Percentiles rank a stretch among this genome's conserved stretches.
Evolutionary conservation across 148 eudicot genomes (phyloP).

Genomic region (Pharnaceum exiguum): DNA sequence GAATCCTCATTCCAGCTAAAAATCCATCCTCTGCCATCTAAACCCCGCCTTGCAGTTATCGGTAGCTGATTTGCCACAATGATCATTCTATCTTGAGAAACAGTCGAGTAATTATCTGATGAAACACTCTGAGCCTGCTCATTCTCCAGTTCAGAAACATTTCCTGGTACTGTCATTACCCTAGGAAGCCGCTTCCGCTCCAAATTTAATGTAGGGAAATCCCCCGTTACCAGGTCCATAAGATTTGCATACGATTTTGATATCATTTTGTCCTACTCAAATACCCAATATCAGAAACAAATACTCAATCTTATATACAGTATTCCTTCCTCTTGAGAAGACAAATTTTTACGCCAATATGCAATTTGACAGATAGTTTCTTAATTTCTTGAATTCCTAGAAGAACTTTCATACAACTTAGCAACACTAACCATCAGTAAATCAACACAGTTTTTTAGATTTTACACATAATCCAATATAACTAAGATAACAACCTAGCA

Average conservation of each 20-base stretch:
- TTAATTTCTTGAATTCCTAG: too few species aligned
- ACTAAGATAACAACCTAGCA: too few species aligned
- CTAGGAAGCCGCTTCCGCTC: slow-evolving; percentile 28
- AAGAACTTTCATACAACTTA: neutral
- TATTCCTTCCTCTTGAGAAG: neutral
- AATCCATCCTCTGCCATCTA: slow-evolving; percentile 31
- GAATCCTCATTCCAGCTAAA: slow-evolving; percentile 44
- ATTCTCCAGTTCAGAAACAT: slow-evolving; percentile 28
- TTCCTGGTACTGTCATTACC: slow-evolving; percentile 42
- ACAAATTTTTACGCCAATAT: slow-evolving; percentile 8
- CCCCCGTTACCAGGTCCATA: slow-evolving; percentile 33
- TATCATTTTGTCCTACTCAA: slow-evolving; percentile 16
- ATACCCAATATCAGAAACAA: neutral
- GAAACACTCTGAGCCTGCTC: slow-evolving; percentile 35
- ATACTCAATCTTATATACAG: neutral
- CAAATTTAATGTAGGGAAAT: slow-evolving; percentile 26
- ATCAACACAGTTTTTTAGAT: too few species aligned
- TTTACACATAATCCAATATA: too few species aligned
- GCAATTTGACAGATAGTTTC: neutral
- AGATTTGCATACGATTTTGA: slow-evolving; percentile 45
- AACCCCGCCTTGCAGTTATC: slow-evolving; percentile 23
- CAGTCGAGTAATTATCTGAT: slow-evolving; percentile 31
- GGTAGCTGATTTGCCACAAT: slow-evolving; percentile 35
- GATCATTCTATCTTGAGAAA: slow-evolving; percentile 34
- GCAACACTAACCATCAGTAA: neutral